Evolutionary conservation across 2,329 filamentous ascomycete species (phyloP), one percentile per base, ranked within the genome.

Genomic region (Knoxdaviesia proteae): DNA sequence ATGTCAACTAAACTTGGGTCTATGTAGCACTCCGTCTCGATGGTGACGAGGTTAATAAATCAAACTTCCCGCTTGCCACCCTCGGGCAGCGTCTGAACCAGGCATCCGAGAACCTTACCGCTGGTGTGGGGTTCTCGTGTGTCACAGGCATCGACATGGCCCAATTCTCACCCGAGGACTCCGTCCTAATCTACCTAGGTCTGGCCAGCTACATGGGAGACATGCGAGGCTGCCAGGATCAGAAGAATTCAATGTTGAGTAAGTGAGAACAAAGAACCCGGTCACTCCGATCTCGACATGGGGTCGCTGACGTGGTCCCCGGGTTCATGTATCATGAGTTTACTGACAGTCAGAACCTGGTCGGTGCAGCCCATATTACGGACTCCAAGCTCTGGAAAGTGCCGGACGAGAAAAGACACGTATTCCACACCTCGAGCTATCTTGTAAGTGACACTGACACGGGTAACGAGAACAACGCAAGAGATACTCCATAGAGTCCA

Each of bases 121-220:
- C 53, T 6, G 63, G 63, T 4, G 51, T 48, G 6, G 74, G 73
- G 1, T 64, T 78, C 47, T 63, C 62, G 40, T 60, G 77, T 6
- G 52, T 79, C 36, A 62, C 64, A 5, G 74, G 74, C 3, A 55
- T 78, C 1, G 60, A 66, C 9, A 58, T 65, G 1, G 50, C 55
- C 3, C 56, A 53, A 2, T 68, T 70, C 52, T 61, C 63, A 3
- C 56, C 61, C 30, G 65, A 73, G 47, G 70, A 77, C 42, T 69
- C 68, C 42, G 54, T 69, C 10, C 59, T 65, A 5, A 58, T 75
- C 38, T 76, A 71, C 48, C 60, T 74, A 5, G 74, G 69, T 0
- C 54, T 78, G 7, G 62, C 71, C 1, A 65, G 62, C 44, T 65
- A 77, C 49, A 62, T 79, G 41, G 73, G 67, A 2, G 61, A 68